Percentiles rank a stretch among this genome's conserved stretches.
Conservation (phyloP, 73 alveolate species). For the Paramecium bursaria region DNA sequence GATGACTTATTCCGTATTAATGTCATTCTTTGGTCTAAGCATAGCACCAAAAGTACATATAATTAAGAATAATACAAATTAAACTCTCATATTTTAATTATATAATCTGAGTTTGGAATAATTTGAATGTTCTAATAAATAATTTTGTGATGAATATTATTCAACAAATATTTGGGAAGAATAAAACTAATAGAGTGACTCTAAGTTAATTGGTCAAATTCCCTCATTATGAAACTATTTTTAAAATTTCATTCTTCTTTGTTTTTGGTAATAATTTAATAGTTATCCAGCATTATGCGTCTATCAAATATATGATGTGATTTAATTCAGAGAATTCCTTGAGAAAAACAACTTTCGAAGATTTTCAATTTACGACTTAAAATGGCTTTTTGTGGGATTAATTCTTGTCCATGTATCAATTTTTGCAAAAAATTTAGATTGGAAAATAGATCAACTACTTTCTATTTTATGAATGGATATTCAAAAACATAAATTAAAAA, state of each 20-base stretch:
- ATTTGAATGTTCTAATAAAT: no score
- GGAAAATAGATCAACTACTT: neutral
- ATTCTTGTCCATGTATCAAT: conserved; percentile 12
- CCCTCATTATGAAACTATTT: conserved; percentile 41
- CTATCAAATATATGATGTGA: neutral
- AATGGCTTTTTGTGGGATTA: conserved; percentile 43
- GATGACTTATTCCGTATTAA: neutral
- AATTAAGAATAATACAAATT: neutral
- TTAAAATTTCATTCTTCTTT: conserved; percentile 16
- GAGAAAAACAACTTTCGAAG: conserved; percentile 10
- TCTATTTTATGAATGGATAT: neutral
- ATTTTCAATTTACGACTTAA: neutral
- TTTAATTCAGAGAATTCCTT: neutral
- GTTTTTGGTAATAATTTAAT: neutral
- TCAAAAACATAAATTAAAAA: conserved; percentile 41
- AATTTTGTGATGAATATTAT: no score
- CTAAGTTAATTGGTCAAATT: conserved; percentile 19
- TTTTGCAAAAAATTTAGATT: neutral
- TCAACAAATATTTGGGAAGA: no score
- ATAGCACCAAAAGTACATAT: neutral
- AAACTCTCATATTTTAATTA: conserved; percentile 25
- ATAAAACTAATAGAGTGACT: neutral
- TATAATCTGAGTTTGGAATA: no score
- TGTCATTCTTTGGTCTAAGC: neutral
- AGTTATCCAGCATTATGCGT: neutral